Evolutionary conservation across 768 basidiomycete species (phyloP), one percentile per base, ranked within the genome.

Genomic region (Auriculariales sp.): DNA sequence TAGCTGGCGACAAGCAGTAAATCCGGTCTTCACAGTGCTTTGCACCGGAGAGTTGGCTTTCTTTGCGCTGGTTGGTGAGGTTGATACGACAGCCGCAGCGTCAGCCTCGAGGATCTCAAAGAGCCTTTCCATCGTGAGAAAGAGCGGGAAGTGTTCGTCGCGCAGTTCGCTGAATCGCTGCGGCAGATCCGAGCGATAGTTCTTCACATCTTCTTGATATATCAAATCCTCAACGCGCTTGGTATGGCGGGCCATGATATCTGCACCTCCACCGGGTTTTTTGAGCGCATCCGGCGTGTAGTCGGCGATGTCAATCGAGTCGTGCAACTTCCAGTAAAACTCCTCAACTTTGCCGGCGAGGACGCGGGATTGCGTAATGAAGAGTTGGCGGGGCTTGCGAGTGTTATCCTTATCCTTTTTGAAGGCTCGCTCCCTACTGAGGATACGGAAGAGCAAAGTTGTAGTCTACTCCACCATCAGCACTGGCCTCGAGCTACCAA

Each of bases 401-500:
- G 66, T 59, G 2, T 60, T 53, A 14, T 59, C 64, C 9, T 59
- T 60, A 22, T 64, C 60, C 24, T 66, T 52, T 34, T 72, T 61
- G 63, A 71, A 79, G 2, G 73, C 68, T n/a, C 72, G 64, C 54
- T 85, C 78, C 4, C 83, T 74, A 1, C 74, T 71, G 2, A 84
- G 67, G 73, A 86, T 84, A 59, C 82, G 84, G 66, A 79, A 81
- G 1, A 86, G 64, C 72, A 86, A 83, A 0, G 81, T 79, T 0
- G 83, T 85, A 0, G 81, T 85, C 69, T 84, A 83, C n/a, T n/a
- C n/a, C n/a, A n/a, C n/a, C n/a, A n/a, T n/a, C n/a, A 3, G 22
- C 17, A 12, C 4, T 6, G 9, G 14, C n/a, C n/a, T 19, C 19
- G 10, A 11, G 12, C 29, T 10, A 47, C 2, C 10, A 32, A 4